Conservation (phyloP, 169 alveolate species). For the Plasmodium blacklocki region DNA sequence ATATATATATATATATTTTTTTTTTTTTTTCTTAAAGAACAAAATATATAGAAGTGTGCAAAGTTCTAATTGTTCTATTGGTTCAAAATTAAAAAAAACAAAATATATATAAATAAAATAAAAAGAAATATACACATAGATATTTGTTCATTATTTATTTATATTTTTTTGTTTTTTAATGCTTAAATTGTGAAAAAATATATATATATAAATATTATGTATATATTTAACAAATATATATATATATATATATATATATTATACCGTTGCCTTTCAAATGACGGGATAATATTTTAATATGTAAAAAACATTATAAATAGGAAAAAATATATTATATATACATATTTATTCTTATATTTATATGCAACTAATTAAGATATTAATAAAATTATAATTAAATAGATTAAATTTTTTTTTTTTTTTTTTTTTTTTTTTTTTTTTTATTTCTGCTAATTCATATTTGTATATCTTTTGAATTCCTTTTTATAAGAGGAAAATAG, state of each 20-base stretch:
- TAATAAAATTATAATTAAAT: constrained; percentile 23
- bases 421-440: no score
- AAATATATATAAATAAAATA: background rate
- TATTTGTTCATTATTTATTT: constrained; percentile 4
- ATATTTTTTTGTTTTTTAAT: constrained; percentile 20
- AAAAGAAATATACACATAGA: constrained; percentile 1
- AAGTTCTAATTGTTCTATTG: constrained; percentile 25
- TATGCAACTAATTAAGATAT: constrained; percentile 28
- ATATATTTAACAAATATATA: background rate
- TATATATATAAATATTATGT: constrained; percentile 24
- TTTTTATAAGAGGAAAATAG: constrained; percentile 5
- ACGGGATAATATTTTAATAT: no score
- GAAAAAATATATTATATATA: constrained; percentile 15
- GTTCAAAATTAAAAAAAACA: constrained; percentile 42
- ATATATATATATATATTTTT: no score
- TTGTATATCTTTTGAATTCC: constrained; percentile 3
- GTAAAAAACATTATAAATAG: constrained; percentile 5
- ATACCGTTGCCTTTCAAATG: no score
- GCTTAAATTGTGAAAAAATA: constrained; percentile 1
- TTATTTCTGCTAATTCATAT: background rate
- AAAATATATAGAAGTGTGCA: constrained; percentile 52
- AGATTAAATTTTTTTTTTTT: constrained; percentile 14
- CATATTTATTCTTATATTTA: constrained; percentile 12
- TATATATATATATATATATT: background rate
- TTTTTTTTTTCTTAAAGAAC: background rate